Percentiles rank a stretch among this genome's conserved stretches.
phyloP scores from a whole-genome alignment of 805 yeast genomes.

The Scheffersomyces spartinae region DNA sequence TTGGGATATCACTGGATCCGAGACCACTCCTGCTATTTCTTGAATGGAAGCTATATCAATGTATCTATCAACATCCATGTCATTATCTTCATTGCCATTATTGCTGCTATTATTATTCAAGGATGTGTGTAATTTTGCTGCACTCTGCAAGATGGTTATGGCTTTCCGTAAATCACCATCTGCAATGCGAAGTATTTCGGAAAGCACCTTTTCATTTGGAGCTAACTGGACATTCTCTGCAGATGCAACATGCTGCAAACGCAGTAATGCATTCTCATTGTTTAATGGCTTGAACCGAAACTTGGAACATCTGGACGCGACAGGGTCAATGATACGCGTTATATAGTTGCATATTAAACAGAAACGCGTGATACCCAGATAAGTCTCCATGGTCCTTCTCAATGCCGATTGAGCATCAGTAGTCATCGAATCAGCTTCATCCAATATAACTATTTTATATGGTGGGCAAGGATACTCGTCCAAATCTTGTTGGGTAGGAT shows the following conservation, averaged over 20 bases:
- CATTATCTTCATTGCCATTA: slow-evolving; percentile 10
- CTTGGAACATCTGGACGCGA: slow-evolving; percentile 93
- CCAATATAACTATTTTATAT: slow-evolving; percentile 81
- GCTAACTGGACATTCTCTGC: slow-evolving; percentile 16
- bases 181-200: slow-evolving; percentile 57
- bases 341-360: slow-evolving; percentile 94
- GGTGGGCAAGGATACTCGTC: slow-evolving; percentile 91
- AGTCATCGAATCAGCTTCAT: slow-evolving; percentile 97
- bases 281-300: slow-evolving; percentile 80
- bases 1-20: slow-evolving; percentile 31
- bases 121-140: slow-evolving; percentile 42
- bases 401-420: slow-evolving; percentile 94
- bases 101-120: no score
- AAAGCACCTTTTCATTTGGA: slow-evolving; percentile 43
- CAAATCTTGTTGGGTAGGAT: slow-evolving; percentile 59
- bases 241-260: slow-evolving; percentile 53
- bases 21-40: slow-evolving; percentile 72
- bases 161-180: slow-evolving; percentile 91
- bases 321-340: slow-evolving; percentile 91
- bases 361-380: no score
- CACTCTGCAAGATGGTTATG: slow-evolving; percentile 80
- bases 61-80: slow-evolving; percentile 18
- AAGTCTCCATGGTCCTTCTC: slow-evolving; percentile 94
- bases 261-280: slow-evolving; percentile 51
- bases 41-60: slow-evolving; percentile 39